Percentiles rank a stretch among this genome's conserved stretches.
Conservation (phyloP, 352 stramenopile species). For the Peronospora belbahrii region DNA sequence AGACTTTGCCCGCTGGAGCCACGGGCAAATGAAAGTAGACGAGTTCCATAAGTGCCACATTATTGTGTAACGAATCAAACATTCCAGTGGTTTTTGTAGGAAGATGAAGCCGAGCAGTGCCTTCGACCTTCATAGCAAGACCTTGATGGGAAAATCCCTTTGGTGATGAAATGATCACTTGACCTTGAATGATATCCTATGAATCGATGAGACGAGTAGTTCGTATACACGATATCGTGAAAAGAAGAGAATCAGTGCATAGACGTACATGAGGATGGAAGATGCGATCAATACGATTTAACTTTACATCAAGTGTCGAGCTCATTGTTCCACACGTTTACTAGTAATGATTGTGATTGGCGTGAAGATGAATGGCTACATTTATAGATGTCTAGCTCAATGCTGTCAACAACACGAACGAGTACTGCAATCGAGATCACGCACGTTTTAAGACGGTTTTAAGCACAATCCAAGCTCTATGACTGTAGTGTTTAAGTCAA, state of each 20-base stretch:
- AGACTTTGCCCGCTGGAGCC: conserved; percentile 56
- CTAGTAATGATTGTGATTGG: background rate
- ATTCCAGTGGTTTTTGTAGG: conserved; percentile 71
- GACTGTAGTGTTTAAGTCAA: too few relatives aligned
- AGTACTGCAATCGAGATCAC: too few relatives aligned
- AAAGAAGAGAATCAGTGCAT: background rate
- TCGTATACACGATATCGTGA: too few relatives aligned
- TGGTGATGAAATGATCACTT: conserved; percentile 79
- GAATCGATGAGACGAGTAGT: too few relatives aligned
- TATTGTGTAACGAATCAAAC: conserved; percentile 82
- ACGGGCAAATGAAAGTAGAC: conserved; percentile 81
- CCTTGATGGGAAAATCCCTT: conserved; percentile 80
- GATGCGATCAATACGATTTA: conserved; percentile 81
- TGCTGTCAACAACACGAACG: too few relatives aligned
- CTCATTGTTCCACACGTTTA: conserved; percentile 58
- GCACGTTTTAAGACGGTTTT: too few relatives aligned
- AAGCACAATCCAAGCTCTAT: too few relatives aligned
- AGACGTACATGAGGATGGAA: conserved; percentile 67
- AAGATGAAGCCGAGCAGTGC: conserved; percentile 70
- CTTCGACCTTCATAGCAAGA: conserved; percentile 79
- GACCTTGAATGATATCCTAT: conserved; percentile 76
- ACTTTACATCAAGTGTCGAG: conserved; percentile 78
- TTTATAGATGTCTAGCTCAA: too few relatives aligned
- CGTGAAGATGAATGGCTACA: too few relatives aligned
- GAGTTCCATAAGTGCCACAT: conserved; percentile 64